A percentile compares a stretch with the other conserved stretches of the same genome.
Evolutionary conservation across 2,329 filamentous ascomycete species (phyloP).

Genomic region (Colletotrichum phormii): DNA sequence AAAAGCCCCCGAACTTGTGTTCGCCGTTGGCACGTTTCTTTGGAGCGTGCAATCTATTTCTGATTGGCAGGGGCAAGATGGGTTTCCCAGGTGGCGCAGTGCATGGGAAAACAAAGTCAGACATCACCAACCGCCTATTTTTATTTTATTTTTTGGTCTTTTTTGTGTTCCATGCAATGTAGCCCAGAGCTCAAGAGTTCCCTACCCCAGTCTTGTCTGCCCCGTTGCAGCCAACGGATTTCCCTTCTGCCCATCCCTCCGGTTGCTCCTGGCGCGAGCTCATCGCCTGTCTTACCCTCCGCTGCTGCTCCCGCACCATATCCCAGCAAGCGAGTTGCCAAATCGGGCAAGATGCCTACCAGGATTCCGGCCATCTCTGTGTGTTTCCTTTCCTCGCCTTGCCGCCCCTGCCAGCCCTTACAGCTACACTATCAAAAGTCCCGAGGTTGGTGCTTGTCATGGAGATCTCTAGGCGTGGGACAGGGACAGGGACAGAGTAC

Average conservation of each 20-base stretch:
- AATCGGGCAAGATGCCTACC: background rate
- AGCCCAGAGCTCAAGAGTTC: background rate
- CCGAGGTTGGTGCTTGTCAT: background rate
- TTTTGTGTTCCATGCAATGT: constrained; percentile 1
- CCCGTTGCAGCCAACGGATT: constrained; percentile 9
- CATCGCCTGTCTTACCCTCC: background rate
- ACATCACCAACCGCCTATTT: constrained; percentile 5
- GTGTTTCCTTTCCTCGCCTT: background rate
- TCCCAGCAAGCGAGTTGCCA: constrained; percentile 1
- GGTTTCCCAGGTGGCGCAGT: constrained; percentile 15
- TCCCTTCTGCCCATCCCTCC: background rate
- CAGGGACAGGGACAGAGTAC: background rate
- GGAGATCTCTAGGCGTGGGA: background rate
- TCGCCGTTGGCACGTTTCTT: constrained; percentile 20
- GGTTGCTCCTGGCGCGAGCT: background rate
- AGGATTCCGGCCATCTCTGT: constrained; percentile 7
- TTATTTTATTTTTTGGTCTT: background rate
- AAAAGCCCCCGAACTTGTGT: constrained; percentile 1
- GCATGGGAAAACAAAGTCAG: constrained; percentile 22
- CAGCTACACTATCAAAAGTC: background rate
- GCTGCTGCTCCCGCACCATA: background rate
- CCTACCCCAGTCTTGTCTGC: background rate
- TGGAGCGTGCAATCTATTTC: background rate
- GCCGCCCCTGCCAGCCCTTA: background rate
- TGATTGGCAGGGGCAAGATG: constrained; percentile 10